Evolutionary conservation across 2,329 filamentous ascomycete species (phyloP).

Genomic region (Rhynchosporium secalis): DNA sequence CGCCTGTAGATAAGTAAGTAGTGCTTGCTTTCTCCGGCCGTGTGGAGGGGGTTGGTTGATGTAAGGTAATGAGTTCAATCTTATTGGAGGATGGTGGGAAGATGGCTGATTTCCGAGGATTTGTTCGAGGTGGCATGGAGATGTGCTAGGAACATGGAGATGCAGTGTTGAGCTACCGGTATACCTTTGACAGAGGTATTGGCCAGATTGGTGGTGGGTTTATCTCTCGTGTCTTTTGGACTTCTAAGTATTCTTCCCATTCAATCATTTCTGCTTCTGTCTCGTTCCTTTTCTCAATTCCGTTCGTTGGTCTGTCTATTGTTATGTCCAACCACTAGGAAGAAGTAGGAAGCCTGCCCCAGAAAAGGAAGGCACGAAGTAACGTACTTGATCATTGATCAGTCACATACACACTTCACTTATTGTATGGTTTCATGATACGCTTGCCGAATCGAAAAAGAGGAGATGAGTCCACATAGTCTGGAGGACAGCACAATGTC

Average conservation of each 20-base stretch:
- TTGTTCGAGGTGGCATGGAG: neutral
- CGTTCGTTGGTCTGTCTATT: too few relatives aligned
- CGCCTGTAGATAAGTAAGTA: too few relatives aligned
- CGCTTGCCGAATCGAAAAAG: neutral
- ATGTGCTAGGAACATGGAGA: neutral
- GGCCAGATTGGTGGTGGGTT: slow-evolving; percentile 1
- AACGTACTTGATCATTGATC: neutral
- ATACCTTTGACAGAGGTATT: neutral
- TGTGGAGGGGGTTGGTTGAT: too few relatives aligned
- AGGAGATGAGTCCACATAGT: neutral
- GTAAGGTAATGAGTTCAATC: too few relatives aligned
- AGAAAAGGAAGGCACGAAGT: slow-evolving; percentile 3
- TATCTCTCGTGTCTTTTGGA: neutral
- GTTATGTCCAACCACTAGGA: too few relatives aligned
- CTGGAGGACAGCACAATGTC: slow-evolving; percentile 27
- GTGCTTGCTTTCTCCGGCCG: slow-evolving; percentile 2
- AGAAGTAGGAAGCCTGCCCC: neutral
- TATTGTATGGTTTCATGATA: neutral
- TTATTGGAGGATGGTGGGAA: too few relatives aligned
- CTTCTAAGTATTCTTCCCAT: neutral
- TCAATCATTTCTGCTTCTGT: neutral
- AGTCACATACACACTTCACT: neutral
- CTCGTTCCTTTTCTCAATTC: too few relatives aligned
- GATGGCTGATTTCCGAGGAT: slow-evolving; percentile 9
- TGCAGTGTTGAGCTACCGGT: neutral